phyloP scores from a whole-genome alignment of 306 rosid species.

The Lotus japonicus region DNA sequence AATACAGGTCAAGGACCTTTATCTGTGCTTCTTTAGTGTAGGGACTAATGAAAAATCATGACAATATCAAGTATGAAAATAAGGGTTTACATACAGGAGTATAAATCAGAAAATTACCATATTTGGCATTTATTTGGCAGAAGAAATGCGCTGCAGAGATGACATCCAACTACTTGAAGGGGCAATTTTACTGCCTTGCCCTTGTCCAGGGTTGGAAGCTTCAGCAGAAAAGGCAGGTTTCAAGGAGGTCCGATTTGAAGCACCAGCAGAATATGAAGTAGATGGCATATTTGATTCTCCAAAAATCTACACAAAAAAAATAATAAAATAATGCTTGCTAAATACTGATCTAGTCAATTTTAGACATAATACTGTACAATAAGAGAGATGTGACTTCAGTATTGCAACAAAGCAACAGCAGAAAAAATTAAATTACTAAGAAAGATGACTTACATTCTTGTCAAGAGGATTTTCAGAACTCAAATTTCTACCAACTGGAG shows the following conservation, averaged over 20 bases:
- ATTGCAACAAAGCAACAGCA: neutral
- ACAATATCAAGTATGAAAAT: too few species aligned
- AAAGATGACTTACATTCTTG: slow-evolving; percentile 55
- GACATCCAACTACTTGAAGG: slow-evolving; percentile 93
- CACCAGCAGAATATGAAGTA: slow-evolving; percentile 46
- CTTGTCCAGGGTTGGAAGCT: slow-evolving; percentile 49
- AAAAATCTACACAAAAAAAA: slow-evolving; percentile 35
- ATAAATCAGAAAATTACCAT: slow-evolving; percentile 39
- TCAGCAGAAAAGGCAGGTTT: slow-evolving; percentile 58
- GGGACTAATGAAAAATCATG: too few species aligned
- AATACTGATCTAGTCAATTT: slow-evolving; percentile 2
- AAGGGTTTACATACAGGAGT: neutral
- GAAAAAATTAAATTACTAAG: neutral
- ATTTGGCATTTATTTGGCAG: slow-evolving; percentile 66
- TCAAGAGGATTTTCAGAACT: slow-evolving; percentile 55
- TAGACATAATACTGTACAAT: neutral
- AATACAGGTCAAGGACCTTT: too few species aligned
- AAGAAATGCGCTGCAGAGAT: slow-evolving; percentile 69
- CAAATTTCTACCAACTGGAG: slow-evolving; percentile 49
- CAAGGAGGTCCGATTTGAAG: slow-evolving; percentile 55
- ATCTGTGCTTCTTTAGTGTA: too few species aligned
- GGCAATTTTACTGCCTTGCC: slow-evolving; percentile 57
- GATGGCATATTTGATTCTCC: slow-evolving; percentile 57
- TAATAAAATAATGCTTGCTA: slow-evolving; percentile 8
- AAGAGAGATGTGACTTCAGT: neutral